Evolutionary conservation across 371 early-diverging fungal genomes (phyloP).

Genomic region (Batkoa obscura): DNA sequence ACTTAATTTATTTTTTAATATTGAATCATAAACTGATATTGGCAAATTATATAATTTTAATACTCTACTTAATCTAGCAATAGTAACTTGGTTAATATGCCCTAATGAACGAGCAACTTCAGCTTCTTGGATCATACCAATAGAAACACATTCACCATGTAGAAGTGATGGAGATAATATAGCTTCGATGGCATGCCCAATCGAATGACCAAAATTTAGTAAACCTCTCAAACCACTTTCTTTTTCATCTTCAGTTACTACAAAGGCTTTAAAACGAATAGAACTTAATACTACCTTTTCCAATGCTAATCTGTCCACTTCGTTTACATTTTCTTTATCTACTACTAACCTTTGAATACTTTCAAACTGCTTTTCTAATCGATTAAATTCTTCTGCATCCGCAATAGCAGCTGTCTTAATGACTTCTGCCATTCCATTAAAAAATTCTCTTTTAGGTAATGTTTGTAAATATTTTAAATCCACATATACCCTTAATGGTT

Average conservation of each 20-base stretch:
- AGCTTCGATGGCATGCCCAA: constrained; percentile 94
- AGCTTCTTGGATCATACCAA: constrained; percentile 88
- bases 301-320: constrained; percentile 14
- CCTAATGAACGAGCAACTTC: constrained; percentile 82
- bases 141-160: constrained; percentile 91
- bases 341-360: constrained; percentile 52
- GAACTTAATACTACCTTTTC: constrained; percentile 73
- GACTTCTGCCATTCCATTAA: constrained; percentile 94
- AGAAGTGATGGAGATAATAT: constrained; percentile 72
- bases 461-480: constrained; percentile 73
- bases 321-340: constrained; percentile 15
- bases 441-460: constrained; percentile 80
- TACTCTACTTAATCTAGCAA: constrained; percentile 78
- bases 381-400: constrained; percentile 64
- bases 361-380: constrained; percentile 69
- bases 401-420: constrained; percentile 95
- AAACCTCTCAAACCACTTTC: constrained; percentile 88
- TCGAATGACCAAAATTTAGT: constrained; percentile 92
- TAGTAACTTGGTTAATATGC: constrained; percentile 62
- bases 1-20: constrained; percentile 8
- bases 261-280: constrained; percentile 79
- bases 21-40: constrained; percentile 30
- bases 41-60: constrained; percentile 76
- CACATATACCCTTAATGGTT: constrained; percentile 82
- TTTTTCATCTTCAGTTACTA: constrained; percentile 88